Conservation (phyloP, 306 rosid genomes). For the Benincasa hispida region DNA sequence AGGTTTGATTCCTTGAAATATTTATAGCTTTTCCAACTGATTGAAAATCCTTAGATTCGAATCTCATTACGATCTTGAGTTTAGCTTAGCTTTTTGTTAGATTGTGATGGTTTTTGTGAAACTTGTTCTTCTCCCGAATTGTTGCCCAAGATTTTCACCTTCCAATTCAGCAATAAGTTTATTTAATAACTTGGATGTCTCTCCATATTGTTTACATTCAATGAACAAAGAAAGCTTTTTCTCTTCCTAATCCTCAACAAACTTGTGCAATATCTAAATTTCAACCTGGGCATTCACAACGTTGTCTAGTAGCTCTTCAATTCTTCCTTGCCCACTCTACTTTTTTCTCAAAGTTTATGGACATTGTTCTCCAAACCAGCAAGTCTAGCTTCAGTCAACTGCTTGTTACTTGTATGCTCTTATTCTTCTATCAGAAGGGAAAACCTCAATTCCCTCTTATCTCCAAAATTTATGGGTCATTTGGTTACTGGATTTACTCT, state of each 20-base stretch:
- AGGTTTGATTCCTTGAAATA: slow-evolving; percentile 33
- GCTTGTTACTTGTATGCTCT: slow-evolving; percentile 45
- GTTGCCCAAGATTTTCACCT: slow-evolving; percentile 85
- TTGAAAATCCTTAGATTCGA: neutral
- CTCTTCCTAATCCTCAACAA: slow-evolving; percentile 82
- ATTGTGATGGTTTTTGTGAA: no score
- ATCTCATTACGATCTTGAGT: neutral
- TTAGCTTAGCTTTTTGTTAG: neutral
- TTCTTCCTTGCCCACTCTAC: slow-evolving; percentile 53
- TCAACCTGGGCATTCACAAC: slow-evolving; percentile 87
- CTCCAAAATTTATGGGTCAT: no score
- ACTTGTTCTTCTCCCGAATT: no score
- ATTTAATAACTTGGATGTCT: slow-evolving; percentile 65
- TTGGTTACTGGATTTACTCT: no score
- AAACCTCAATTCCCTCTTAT: slow-evolving; percentile 47
- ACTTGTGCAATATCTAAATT: slow-evolving; percentile 85
- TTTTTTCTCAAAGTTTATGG: slow-evolving; percentile 48
- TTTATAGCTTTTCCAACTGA: neutral
- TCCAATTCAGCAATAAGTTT: slow-evolving; percentile 79
- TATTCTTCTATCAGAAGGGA: slow-evolving; percentile 49
- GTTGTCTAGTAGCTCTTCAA: slow-evolving; percentile 75
- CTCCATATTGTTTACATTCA: slow-evolving; percentile 65
- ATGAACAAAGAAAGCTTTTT: slow-evolving; percentile 41
- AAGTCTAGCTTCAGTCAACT: slow-evolving; percentile 48
- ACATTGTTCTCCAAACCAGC: slow-evolving; percentile 49